Evolutionary conservation across 129 eudicot species (phyloP).

Genomic region (Lonicera japonica): DNA sequence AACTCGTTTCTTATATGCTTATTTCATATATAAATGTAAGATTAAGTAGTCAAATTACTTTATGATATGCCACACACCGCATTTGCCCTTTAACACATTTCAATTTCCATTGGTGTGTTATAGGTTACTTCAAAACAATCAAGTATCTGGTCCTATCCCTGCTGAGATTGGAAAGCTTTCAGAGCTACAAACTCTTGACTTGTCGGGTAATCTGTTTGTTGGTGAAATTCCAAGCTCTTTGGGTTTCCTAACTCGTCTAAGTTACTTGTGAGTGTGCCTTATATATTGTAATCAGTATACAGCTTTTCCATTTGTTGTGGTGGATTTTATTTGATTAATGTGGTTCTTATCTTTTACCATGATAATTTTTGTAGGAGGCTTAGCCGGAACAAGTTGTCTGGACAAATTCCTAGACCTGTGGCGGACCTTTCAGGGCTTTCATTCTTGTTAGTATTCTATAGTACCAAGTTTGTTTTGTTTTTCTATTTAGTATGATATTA

Average conservation of each 20-base stretch:
- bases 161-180: constrained; percentile 77
- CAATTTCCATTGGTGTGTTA: constrained; percentile 1
- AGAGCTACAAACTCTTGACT: constrained; percentile 71
- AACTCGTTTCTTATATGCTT: not conserved
- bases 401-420: constrained; percentile 73
- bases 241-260: constrained; percentile 60
- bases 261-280: constrained; percentile 71
- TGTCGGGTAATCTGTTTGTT: constrained; percentile 72
- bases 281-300: not conserved
- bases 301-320: not conserved
- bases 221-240: constrained; percentile 87
- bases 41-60: not conserved
- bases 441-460: constrained; percentile 70
- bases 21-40: not conserved
- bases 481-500: not conserved
- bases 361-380: constrained; percentile 63
- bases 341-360: constrained; percentile 9
- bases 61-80: not conserved
- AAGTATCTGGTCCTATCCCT: constrained; percentile 69
- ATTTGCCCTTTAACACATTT: not conserved
- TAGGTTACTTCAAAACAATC: constrained; percentile 84
- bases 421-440: constrained; percentile 94
- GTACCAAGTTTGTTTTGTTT: not conserved
- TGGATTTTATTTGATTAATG: not conserved
- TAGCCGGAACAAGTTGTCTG: constrained; percentile 73